Conservation (phyloP, 805 yeast species). For the Wickerhamomyces pijperi region DNA sequence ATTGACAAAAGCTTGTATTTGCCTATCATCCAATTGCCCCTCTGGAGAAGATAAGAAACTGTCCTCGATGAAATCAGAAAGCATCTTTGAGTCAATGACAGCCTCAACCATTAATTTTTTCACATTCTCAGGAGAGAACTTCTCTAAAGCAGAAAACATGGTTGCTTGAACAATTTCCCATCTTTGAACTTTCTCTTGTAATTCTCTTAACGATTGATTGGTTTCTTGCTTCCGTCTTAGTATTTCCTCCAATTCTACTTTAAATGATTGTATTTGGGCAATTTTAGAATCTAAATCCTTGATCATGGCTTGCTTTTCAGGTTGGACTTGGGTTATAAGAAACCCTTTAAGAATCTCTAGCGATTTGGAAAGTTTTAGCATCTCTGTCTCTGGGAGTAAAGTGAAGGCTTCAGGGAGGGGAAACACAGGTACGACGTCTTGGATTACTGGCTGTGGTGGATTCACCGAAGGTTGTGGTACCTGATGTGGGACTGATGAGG, state of each 20-base stretch:
- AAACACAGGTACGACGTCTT: neutral
- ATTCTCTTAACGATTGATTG: constrained; percentile 4
- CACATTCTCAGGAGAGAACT: constrained; percentile 26
- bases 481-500: no score
- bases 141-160: constrained; percentile 23
- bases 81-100: constrained; percentile 21
- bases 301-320: constrained; percentile 13
- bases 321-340: constrained; percentile 13
- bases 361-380: constrained; percentile 12
- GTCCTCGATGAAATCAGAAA: constrained; percentile 22
- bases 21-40: constrained; percentile 18
- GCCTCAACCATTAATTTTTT: constrained; percentile 19
- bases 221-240: constrained; percentile 19
- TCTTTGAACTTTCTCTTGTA: constrained; percentile 10
- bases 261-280: constrained; percentile 19
- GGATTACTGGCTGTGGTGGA: neutral
- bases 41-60: constrained; percentile 19
- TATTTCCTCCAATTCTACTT: constrained; percentile 17
- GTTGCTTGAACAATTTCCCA: constrained; percentile 26
- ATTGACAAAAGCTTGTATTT: constrained; percentile 25
- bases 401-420: constrained; percentile 13
- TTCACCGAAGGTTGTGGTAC: no score
- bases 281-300: no score
- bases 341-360: constrained; percentile 19
- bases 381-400: constrained; percentile 13